Conservation (phyloP, 2,329 filamentous ascomycete species). For the Colletotrichum sp. region DNA sequence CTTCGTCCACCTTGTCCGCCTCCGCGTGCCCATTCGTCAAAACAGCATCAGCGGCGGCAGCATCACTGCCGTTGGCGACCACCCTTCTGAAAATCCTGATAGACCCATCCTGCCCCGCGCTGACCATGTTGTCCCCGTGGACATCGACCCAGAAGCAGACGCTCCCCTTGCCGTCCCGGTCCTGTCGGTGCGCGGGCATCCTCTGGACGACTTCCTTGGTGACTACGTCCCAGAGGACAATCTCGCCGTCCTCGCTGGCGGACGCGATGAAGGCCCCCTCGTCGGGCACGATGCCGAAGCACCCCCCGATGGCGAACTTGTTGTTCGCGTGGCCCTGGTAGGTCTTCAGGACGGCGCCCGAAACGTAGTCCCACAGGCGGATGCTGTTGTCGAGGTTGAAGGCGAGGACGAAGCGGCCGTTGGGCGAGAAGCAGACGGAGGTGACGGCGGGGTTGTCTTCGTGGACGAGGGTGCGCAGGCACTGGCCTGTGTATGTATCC, state of each 20-base stretch:
- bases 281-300: constrained; percentile 68
- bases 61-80: neutral
- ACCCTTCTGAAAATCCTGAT: constrained; percentile 54
- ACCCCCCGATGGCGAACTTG: constrained; percentile 83
- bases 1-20: neutral
- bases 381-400: constrained; percentile 91
- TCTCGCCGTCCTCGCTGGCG: constrained; percentile 85
- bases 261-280: constrained; percentile 70
- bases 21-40: neutral
- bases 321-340: constrained; percentile 92
- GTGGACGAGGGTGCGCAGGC: constrained; percentile 91
- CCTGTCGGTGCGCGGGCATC: constrained; percentile 50
- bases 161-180: constrained; percentile 36
- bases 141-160: constrained; percentile 73
- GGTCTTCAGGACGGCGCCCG: constrained; percentile 91
- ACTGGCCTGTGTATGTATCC: constrained; percentile 96
- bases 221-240: constrained; percentile 90
- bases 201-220: constrained; percentile 83
- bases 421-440: constrained; percentile 90
- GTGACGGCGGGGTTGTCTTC: constrained; percentile 94
- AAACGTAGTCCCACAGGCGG: constrained; percentile 93
- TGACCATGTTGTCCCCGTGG: constrained; percentile 60
- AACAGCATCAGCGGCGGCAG: neutral
- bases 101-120: constrained; percentile 59
- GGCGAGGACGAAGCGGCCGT: constrained; percentile 90